phyloP scores from a whole-genome alignment of 441 rosid species.

The Adansonia madagascariensis region DNA sequence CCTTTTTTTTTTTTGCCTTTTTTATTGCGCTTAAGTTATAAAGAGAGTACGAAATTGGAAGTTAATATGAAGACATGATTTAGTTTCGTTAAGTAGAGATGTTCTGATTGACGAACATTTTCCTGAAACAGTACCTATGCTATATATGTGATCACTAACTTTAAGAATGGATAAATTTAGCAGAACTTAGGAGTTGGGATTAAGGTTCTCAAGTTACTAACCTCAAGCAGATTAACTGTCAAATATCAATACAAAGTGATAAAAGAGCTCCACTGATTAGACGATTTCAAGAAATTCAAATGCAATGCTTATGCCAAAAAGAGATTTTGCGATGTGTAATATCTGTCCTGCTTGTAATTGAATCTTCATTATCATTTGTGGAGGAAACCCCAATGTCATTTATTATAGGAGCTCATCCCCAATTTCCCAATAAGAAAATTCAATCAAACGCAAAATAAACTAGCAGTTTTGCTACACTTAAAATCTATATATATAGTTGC shows the following conservation, averaged over 20 bases:
- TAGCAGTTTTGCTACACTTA: not conserved
- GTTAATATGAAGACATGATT: not conserved
- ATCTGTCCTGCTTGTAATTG: not conserved
- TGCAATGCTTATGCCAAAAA: not conserved
- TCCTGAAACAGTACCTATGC: not conserved
- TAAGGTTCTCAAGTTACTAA: constrained; percentile 15
- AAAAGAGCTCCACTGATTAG: constrained; percentile 5
- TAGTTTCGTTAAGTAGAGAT: not conserved
- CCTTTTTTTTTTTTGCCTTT: not conserved
- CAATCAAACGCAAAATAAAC: constrained; percentile 2
- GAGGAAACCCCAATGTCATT: not conserved
- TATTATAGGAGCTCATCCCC: constrained; percentile 6
- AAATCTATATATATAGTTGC: not conserved
- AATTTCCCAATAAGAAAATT: not conserved
- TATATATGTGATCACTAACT: not conserved
- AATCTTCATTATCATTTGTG: constrained; percentile 1
- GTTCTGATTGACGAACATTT: not conserved
- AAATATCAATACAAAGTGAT: not conserved
- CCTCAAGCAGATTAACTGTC: not conserved
- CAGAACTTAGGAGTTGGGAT: not conserved
- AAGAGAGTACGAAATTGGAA: not conserved
- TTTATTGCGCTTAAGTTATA: not conserved
- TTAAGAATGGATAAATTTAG: not conserved
- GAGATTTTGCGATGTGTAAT: not conserved
- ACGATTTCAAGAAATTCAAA: not conserved